Conservation (phyloP, 2,329 filamentous ascomycete species). For the Colletotrichum plurivorum region DNA sequence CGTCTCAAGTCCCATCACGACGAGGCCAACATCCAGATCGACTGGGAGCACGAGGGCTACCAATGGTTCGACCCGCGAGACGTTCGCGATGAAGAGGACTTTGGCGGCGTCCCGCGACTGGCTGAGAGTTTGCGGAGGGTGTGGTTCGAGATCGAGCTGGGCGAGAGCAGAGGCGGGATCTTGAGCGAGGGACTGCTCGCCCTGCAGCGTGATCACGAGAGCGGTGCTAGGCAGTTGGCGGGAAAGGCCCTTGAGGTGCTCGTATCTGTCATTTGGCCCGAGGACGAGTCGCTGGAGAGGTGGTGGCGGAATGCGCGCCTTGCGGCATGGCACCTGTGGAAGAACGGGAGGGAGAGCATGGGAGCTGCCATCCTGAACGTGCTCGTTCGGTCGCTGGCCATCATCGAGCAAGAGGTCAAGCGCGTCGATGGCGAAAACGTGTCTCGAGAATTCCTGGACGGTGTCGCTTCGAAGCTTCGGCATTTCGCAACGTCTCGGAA, state of each 20-base stretch:
- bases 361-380: slow-evolving; percentile 69
- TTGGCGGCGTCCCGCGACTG: slow-evolving; percentile 70
- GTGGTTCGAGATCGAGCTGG: slow-evolving; percentile 70
- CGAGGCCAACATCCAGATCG: slow-evolving; percentile 64
- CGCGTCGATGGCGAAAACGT: slow-evolving; percentile 42
- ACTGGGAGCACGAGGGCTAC: slow-evolving; percentile 75
- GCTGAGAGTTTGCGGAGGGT: slow-evolving; percentile 71
- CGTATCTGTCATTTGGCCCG: slow-evolving; percentile 56
- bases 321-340: slow-evolving; percentile 74
- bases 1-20: slow-evolving; percentile 58
- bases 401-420: slow-evolving; percentile 52
- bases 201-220: slow-evolving; percentile 70
- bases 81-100: slow-evolving; percentile 60
- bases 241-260: slow-evolving; percentile 65
- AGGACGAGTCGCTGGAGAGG: slow-evolving; percentile 45
- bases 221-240: slow-evolving; percentile 72
- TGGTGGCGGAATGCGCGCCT: slow-evolving; percentile 72
- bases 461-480: slow-evolving; percentile 34
- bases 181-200: slow-evolving; percentile 62
- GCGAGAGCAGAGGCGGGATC: slow-evolving; percentile 57
- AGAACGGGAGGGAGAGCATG: slow-evolving; percentile 78
- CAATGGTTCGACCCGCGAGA: slow-evolving; percentile 69
- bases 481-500: slow-evolving; percentile 42
- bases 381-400: slow-evolving; percentile 61
- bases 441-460: slow-evolving; percentile 36